Evolutionary conservation across 768 basidiomycete species (phyloP).

Genomic region (Lentinus brumalis): DNA sequence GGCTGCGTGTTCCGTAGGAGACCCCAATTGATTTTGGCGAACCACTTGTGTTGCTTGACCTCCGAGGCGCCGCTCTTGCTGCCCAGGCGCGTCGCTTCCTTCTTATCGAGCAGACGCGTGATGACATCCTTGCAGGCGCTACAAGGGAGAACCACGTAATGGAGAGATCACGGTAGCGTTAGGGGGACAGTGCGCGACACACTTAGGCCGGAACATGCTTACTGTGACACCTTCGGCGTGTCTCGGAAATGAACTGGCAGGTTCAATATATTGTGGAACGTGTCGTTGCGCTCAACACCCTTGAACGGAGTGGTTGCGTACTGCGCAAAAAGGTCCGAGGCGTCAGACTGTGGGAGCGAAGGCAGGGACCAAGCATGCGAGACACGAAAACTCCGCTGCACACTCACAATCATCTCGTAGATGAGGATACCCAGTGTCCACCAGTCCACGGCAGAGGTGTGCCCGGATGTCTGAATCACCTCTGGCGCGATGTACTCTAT

Average conservation of each 20-base stretch:
- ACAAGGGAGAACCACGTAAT: constrained; percentile 19
- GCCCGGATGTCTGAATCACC: constrained; percentile 94
- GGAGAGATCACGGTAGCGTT: constrained; percentile 7
- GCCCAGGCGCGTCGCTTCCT: constrained; percentile 84
- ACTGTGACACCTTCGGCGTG: constrained; percentile 75
- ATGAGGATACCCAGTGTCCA: constrained; percentile 98
- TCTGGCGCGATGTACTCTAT: constrained; percentile 99
- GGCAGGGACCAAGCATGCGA: constrained; percentile 8
- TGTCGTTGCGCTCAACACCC: constrained; percentile 90
- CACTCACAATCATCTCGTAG: constrained; percentile 97
- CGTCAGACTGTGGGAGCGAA: constrained; percentile 12
- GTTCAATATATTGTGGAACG: constrained; percentile 93
- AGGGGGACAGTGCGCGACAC: constrained; percentile 9
- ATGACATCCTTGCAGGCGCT: constrained; percentile 91
- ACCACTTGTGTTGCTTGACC: constrained; percentile 99
- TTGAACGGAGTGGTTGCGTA: constrained; percentile 99
- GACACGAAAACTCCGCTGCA: background rate
- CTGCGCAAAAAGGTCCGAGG: constrained; percentile 45
- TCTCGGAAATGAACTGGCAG: constrained; percentile 88
- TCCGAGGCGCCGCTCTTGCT: constrained; percentile 95
- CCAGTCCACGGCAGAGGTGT: constrained; percentile 99
- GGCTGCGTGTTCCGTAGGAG: constrained; percentile 89
- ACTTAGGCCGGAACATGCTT: constrained; percentile 34
- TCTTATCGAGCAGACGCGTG: constrained; percentile 86
- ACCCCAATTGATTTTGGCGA: constrained; percentile 95